Conservation (phyloP, 1,139 yeast genomes). For the Geotrichum restrictum region DNA sequence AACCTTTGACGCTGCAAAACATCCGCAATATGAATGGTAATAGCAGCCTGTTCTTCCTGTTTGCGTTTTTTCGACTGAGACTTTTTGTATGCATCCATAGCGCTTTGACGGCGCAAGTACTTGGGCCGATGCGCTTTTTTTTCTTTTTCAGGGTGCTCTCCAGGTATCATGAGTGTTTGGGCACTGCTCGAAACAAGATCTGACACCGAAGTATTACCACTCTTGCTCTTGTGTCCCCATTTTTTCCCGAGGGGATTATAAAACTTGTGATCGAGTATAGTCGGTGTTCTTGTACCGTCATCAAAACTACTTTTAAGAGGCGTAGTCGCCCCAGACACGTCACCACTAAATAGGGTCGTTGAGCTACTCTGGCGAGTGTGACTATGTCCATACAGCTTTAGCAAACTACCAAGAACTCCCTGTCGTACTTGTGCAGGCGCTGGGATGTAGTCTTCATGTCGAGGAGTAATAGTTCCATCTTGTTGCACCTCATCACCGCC, state of each 20-base stretch:
- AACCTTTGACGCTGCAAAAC: conserved; percentile 80
- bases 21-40: conserved; percentile 88
- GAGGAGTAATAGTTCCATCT: conserved; percentile 2
- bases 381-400: conserved; percentile 54
- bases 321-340: background rate
- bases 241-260: background rate
- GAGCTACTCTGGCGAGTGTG: background rate
- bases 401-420: conserved; percentile 74
- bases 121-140: conserved; percentile 21
- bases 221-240: conserved; percentile 1
- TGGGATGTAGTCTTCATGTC: conserved; percentile 50
- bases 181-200: background rate
- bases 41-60: conserved; percentile 52
- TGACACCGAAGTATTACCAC: background rate
- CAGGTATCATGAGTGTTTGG: background rate
- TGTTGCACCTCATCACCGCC: background rate
- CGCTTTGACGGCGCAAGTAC: background rate
- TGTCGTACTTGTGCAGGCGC: conserved; percentile 74
- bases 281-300: background rate
- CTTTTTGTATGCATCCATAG: conserved; percentile 16
- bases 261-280: background rate
- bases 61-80: conserved; percentile 34
- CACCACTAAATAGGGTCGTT: background rate
- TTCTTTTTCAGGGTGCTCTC: background rate
- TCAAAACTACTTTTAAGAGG: background rate